Percentiles rank a stretch among this genome's conserved stretches.
These are phyloP conservation scores for Globisporangium spiculum DNA, from an alignment of 352 stramenopile species.

Conservation along the genomic window DNA sequence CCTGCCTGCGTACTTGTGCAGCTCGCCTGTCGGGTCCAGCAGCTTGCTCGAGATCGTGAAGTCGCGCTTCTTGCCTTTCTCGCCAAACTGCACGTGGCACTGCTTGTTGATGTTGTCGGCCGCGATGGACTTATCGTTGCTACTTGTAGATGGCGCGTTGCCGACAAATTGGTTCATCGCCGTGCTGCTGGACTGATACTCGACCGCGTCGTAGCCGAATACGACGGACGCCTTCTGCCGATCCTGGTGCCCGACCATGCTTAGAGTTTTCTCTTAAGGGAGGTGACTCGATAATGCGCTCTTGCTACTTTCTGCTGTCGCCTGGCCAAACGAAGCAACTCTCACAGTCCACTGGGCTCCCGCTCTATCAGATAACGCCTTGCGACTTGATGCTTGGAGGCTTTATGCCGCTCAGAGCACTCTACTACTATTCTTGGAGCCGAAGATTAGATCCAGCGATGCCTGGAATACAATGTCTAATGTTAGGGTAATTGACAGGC, in stretches of 20 bases:
- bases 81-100: constrained; percentile 65
- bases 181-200: constrained; percentile 50
- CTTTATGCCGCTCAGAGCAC: background rate
- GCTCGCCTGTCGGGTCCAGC: constrained; percentile 54
- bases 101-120: constrained; percentile 56
- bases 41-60: constrained; percentile 56
- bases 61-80: constrained; percentile 53
- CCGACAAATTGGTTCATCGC: constrained; percentile 47
- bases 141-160: constrained; percentile 1
- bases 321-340: background rate
- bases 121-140: constrained; percentile 3
- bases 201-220: constrained; percentile 51
- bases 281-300: background rate
- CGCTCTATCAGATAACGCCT: background rate
- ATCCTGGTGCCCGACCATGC: constrained; percentile 18
- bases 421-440: constrained; percentile 12
- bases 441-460: constrained; percentile 1
- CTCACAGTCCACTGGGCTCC: background rate
- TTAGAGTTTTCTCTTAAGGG: constrained; percentile 20
- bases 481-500: constrained; percentile 4
- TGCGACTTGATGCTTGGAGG: constrained; percentile 22
- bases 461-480: constrained; percentile 3
- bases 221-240: constrained; percentile 63
- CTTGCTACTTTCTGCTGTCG: background rate
- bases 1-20: constrained; percentile 61